Conservation (phyloP, 1,284 basidiomycete genomes). For the Stygiomarasmius scandens region DNA sequence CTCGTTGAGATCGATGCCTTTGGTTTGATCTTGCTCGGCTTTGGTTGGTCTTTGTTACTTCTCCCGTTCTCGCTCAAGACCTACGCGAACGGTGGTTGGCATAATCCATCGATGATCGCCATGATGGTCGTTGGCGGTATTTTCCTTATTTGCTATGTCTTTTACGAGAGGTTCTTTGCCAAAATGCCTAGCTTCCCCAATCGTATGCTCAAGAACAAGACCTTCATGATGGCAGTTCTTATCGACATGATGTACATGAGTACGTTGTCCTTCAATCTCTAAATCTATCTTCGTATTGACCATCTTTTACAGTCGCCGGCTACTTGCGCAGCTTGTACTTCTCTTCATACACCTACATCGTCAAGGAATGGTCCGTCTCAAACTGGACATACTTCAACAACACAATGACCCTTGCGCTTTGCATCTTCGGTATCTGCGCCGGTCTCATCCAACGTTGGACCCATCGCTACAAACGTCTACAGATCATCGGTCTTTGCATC, state of each 20-base stretch:
- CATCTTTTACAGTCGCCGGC: slow-evolving; percentile 10
- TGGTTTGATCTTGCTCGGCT: slow-evolving; percentile 13
- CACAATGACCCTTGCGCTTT: slow-evolving; percentile 15
- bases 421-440: slow-evolving; percentile 14
- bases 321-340: slow-evolving; percentile 16
- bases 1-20: slow-evolving; percentile 15
- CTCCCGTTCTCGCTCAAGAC: slow-evolving; percentile 17
- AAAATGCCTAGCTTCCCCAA: slow-evolving; percentile 12
- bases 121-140: slow-evolving; percentile 17
- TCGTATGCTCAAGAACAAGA: slow-evolving; percentile 19
- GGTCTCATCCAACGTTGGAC: slow-evolving; percentile 15
- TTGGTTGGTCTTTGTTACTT: slow-evolving; percentile 13
- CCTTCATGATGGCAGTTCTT: slow-evolving; percentile 17
- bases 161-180: slow-evolving; percentile 16
- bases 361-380: slow-evolving; percentile 15
- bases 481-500: slow-evolving; percentile 16
- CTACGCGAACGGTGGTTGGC: slow-evolving; percentile 14
- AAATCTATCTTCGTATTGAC: neutral
- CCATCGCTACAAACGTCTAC: slow-evolving; percentile 18
- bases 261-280: neutral
- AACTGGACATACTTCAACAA: slow-evolving; percentile 21
- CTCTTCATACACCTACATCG: slow-evolving; percentile 15
- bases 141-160: slow-evolving; percentile 15
- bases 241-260: slow-evolving; percentile 20
- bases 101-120: slow-evolving; percentile 14